Percentiles rank a stretch among this genome's conserved stretches.
These are phyloP conservation scores for Rhodamnia rubescens DNA, from an alignment of 345 rosid genomes.

Conservation along the genomic window DNA sequence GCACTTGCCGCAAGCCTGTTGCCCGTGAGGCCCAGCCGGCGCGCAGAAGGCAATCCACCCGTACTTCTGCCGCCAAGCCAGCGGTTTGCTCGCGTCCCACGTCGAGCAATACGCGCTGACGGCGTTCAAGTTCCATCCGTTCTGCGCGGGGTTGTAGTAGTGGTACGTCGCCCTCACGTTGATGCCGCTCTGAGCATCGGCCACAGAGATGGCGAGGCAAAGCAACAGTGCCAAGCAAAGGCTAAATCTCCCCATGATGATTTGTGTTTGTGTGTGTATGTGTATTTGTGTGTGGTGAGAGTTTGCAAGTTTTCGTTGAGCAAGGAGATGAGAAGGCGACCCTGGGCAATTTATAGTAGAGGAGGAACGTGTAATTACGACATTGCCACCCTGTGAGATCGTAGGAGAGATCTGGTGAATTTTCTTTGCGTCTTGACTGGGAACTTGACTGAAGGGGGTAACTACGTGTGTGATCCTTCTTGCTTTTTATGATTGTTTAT, in stretches of 20 bases:
- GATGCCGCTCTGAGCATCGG: conserved; percentile 18
- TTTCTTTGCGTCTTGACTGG: neutral
- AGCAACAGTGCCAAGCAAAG: neutral
- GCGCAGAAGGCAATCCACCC: conserved; percentile 70
- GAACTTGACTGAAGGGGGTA: neutral
- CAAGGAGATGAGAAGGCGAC: neutral
- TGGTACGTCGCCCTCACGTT: conserved; percentile 56
- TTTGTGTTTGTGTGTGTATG: too few species aligned
- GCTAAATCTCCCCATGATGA: neutral
- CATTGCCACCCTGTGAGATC: neutral
- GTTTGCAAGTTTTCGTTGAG: neutral
- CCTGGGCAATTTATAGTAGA: neutral
- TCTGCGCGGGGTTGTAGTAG: conserved; percentile 28
- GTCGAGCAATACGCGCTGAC: conserved; percentile 53
- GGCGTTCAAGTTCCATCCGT: conserved; percentile 33
- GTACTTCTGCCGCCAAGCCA: conserved; percentile 43
- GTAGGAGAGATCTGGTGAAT: neutral
- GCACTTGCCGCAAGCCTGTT: conserved; percentile 49
- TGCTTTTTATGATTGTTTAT: neutral
- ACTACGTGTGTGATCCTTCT: neutral
- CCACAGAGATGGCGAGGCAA: neutral
- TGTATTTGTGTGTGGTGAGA: too few species aligned
- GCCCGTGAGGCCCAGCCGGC: conserved; percentile 47
- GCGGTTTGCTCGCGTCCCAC: conserved; percentile 50
- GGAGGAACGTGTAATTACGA: neutral